A percentile compares a stretch with the other conserved stretches of the same genome.
phyloP scores from a whole-genome alignment of 2,329 filamentous ascomycete species.

The Xylariales sp. region DNA sequence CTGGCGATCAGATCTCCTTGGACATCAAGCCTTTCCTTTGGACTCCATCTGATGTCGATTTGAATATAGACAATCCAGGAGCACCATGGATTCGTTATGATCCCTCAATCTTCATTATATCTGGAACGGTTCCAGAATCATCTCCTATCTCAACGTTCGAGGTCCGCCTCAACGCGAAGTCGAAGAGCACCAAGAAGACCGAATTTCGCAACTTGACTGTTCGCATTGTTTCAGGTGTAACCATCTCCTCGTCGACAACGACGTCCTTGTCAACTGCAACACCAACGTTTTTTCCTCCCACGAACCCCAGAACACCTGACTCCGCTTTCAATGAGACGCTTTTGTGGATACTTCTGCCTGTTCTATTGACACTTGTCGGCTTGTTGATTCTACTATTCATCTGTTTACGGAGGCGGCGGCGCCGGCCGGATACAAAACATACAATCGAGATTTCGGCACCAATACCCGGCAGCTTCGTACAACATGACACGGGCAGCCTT shows the following conservation, averaged over 20 bases:
- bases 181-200: conserved; percentile 15
- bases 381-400: conserved; percentile 18
- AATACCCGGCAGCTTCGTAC: conserved; percentile 23
- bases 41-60: conserved; percentile 17
- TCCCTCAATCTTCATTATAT: conserved; percentile 18
- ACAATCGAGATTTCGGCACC: conserved; percentile 24
- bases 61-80: conserved; percentile 19
- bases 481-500: conserved; percentile 14
- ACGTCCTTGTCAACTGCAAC: conserved; percentile 2
- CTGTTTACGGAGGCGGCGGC: conserved; percentile 19
- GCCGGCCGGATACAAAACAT: conserved; percentile 14
- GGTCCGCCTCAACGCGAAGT: conserved; percentile 20
- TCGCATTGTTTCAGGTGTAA: neutral
- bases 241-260: neutral
- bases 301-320: neutral
- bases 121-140: conserved; percentile 19
- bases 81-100: conserved; percentile 28
- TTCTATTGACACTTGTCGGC: conserved; percentile 9
- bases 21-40: conserved; percentile 25
- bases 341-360: conserved; percentile 20
- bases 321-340: conserved; percentile 19
- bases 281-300: neutral
- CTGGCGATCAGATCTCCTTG: conserved; percentile 24
- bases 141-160: conserved; percentile 11
- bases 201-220: conserved; percentile 13